Evolutionary conservation across 805 yeast genomes (phyloP), one percentile per base, ranked within the genome.

Genomic region (Lipomyces yamadae): DNA sequence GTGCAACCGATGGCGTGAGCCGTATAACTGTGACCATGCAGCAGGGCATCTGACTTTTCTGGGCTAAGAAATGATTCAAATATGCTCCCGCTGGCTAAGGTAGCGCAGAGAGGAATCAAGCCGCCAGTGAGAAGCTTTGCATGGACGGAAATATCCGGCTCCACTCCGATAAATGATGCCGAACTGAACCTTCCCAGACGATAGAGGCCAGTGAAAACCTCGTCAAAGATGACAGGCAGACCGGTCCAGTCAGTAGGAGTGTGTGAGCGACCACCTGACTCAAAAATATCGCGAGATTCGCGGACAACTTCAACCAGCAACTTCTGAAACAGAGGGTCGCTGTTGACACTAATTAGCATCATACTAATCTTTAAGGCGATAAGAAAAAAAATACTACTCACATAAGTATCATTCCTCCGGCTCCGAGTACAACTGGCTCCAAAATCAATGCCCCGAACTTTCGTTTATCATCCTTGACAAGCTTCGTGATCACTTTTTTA

Each of bases 61-160:
- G 58, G 64, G 48, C 73, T 69, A 42, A 73, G 48, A 60, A 73
- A 73, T 3, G 72, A 54, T 52, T 72, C 61, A 66, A 71, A 73
- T 24, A 73, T 72, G 10, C 62, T 30, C 54, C 73, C 71, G 18
- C 72, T 69, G 3, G 75, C 72, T 60, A 66, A 55, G 3, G 75
- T 73, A 1, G 65, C 71, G 15, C 74, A 64, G 55, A 73, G 56
- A 29, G 75, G 75, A 8, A 73, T 58, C 13, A 73, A 53, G 5
- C 75, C 75, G 10, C 75, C 75, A 2, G 75, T 73, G 39, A 73
- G 69, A 4, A 73, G 66, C 60, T 73, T 73, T 34, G 75, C 75
- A 52, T 73, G 72, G 15, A 70, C 72, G 4, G 72, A 69, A 34
- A 73, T 72, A 45, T 73, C 75, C 6, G 75, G 74, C 30, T 68